Evolutionary conservation across 306 rosid species (phyloP), one percentile per base, ranked within the genome.

Genomic region (Begonia fuchsioides): DNA sequence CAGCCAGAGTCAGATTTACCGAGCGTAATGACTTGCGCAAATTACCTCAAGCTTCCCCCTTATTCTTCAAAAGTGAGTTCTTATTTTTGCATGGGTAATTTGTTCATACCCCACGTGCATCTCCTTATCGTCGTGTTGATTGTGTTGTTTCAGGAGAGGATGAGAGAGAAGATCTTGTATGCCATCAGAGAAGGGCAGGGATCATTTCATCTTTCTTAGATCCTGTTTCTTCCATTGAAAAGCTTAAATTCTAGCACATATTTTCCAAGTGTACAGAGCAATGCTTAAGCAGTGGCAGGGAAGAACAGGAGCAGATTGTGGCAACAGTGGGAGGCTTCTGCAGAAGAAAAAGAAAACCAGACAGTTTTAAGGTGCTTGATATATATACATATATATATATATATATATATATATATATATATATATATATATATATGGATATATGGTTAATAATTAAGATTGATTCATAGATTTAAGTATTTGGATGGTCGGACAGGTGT

Each of bases 1-100:
- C 68, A 38, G 44, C 76, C 69, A 9, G 94, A 92, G 64, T 17
- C 75, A 38, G 99, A 92, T 68, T 73, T 92, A 52, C 99, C 99
- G 11, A 92, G 99, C 12, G 99, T 86, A 75, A 92, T 92, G 99
- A 86, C 99, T 6, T 92, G 99, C 54, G 99, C 99, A 56, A 92
- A 92, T 68, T 92, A 92, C 68, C 93, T 92, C 52, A 92, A 92
- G 82, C 65, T 92, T 54, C 99, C 99, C 17, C 86, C 99, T 8
- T 92, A 86, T 79, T 77, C 96, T 14, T 73, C 96, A 60, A 86
- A 86, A 64, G 99, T 92, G 52, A 66, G 35, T 26, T 26, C 45
- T 19, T 19, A 20, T 6, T 20, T 2, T 1, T 20, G 32, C 2
- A 20, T 20, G 7, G 35, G 7, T 26, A 26, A 26, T 26, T 26